phyloP scores from a whole-genome alignment of 352 stramenopile species.

The Blastocystis hominis region DNA sequence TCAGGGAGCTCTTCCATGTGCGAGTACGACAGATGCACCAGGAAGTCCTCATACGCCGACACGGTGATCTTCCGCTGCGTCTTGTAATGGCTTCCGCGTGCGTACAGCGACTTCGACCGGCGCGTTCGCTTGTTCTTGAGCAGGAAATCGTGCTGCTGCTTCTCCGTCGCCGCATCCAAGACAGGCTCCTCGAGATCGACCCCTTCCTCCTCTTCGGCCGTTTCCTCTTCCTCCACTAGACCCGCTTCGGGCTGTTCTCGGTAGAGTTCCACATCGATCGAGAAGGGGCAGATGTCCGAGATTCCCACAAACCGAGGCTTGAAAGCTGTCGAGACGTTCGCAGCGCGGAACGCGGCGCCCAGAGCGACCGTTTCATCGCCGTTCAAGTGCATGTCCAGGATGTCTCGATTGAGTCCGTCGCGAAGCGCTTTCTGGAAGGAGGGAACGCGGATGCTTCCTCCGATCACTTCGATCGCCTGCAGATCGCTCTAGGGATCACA shows the following conservation, averaged over 20 bases:
- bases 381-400: conserved; percentile 90
- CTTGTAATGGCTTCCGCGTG: conserved; percentile 71
- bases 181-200: neutral
- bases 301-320: conserved; percentile 85
- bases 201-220: neutral
- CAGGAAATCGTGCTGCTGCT: conserved; percentile 63
- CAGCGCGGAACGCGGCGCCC: conserved; percentile 83
- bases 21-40: conserved; percentile 80
- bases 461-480: conserved; percentile 87
- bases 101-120: conserved; percentile 69
- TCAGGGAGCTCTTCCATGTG: conserved; percentile 71
- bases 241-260: conserved; percentile 61
- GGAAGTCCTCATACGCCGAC: conserved; percentile 77
- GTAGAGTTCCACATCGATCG: conserved; percentile 74
- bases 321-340: conserved; percentile 89
- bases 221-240: neutral
- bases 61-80: conserved; percentile 87
- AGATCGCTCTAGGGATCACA: conserved; percentile 70
- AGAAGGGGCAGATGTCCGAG: conserved; percentile 79
- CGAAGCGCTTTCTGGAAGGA: conserved; percentile 78
- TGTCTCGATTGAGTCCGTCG: conserved; percentile 69
- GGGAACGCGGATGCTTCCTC: conserved; percentile 85
- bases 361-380: conserved; percentile 92
- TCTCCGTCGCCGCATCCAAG: conserved; percentile 65
- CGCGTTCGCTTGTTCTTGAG: neutral